Percentiles rank a stretch among this genome's conserved stretches.
phyloP scores from a whole-genome alignment of 306 rosid species.

The Coriaria nepalensis region DNA sequence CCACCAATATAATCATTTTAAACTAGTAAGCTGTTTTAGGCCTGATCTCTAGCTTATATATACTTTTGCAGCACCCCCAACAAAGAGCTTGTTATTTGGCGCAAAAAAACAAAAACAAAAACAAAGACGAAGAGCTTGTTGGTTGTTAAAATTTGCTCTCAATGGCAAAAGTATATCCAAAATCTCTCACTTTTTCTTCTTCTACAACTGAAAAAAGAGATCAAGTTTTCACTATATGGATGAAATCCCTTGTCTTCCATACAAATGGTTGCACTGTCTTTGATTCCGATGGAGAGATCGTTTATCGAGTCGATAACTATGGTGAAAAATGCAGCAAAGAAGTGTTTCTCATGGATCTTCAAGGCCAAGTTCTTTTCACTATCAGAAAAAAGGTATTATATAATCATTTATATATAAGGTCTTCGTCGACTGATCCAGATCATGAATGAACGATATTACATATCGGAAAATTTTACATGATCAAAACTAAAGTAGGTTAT shows the following conservation, averaged over 20 bases:
- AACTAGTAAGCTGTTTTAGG: too few relatives aligned
- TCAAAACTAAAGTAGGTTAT: neutral
- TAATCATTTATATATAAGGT: too few relatives aligned
- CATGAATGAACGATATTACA: too few relatives aligned
- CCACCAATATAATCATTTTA: too few relatives aligned
- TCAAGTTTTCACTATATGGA: slow-evolving; percentile 58
- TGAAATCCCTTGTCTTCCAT: slow-evolving; percentile 73
- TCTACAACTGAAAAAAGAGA: slow-evolving; percentile 23
- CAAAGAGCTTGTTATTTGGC: too few relatives aligned
- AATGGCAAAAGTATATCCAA: slow-evolving; percentile 30
- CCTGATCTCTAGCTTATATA: too few relatives aligned
- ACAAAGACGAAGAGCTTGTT: too few relatives aligned
- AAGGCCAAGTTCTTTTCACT: slow-evolving; percentile 47
- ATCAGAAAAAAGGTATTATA: slow-evolving; percentile 40
- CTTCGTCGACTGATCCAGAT: too few relatives aligned
- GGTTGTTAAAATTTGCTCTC: neutral
- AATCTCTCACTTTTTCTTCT: slow-evolving; percentile 10
- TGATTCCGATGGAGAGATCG: slow-evolving; percentile 52
- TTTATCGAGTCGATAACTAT: slow-evolving; percentile 74
- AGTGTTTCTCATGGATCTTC: slow-evolving; percentile 77
- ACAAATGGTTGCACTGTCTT: slow-evolving; percentile 83
- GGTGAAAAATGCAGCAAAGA: slow-evolving; percentile 47
- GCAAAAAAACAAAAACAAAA: too few relatives aligned
- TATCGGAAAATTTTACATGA: too few relatives aligned
- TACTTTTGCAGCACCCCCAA: too few relatives aligned